These are phyloP conservation scores for Coemansia sp. DNA, from an alignment of 192 early-diverging fungal species.

Conservation along the genomic window DNA sequence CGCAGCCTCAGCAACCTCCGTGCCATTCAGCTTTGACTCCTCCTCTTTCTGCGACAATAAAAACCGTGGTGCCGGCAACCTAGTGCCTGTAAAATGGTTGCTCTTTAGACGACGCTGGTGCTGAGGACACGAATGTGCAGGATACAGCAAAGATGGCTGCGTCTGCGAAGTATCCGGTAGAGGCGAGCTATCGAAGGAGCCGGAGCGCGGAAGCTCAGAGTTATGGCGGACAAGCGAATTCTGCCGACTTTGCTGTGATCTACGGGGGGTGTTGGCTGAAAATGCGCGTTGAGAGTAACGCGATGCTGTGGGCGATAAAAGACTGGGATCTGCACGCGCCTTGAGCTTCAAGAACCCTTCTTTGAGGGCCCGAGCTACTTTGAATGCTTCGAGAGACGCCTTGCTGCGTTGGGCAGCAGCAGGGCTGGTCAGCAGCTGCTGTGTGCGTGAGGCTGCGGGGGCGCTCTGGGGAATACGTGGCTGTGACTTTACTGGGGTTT, in stretches of 20 bases:
- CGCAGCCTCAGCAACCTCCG: slow-evolving; percentile 33
- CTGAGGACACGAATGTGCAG: slow-evolving; percentile 31
- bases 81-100: background rate
- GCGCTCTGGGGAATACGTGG: slow-evolving; percentile 23
- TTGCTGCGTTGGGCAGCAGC: slow-evolving; percentile 35
- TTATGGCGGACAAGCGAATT: slow-evolving; percentile 24
- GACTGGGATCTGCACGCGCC: slow-evolving; percentile 26
- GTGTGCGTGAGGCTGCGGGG: slow-evolving; percentile 23
- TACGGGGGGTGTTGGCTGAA: slow-evolving; percentile 25
- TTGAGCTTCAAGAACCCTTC: slow-evolving; percentile 43
- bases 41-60: background rate
- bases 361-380: slow-evolving; percentile 44
- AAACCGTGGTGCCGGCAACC: slow-evolving; percentile 12
- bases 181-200: slow-evolving; percentile 3
- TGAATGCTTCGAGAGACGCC: slow-evolving; percentile 35
- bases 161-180: no score
- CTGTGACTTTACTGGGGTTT: slow-evolving; percentile 4
- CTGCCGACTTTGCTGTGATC: slow-evolving; percentile 4
- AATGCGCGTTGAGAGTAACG: slow-evolving; percentile 18
- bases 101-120: slow-evolving; percentile 3
- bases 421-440: slow-evolving; percentile 27
- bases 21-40: background rate
- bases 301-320: slow-evolving; percentile 5
- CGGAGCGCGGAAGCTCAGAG: slow-evolving; percentile 21
- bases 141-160: slow-evolving; percentile 3